These are phyloP conservation scores for Oidium heveae DNA, from an alignment of 2,329 filamentous ascomycete genomes.

Conservation along the genomic window DNA sequence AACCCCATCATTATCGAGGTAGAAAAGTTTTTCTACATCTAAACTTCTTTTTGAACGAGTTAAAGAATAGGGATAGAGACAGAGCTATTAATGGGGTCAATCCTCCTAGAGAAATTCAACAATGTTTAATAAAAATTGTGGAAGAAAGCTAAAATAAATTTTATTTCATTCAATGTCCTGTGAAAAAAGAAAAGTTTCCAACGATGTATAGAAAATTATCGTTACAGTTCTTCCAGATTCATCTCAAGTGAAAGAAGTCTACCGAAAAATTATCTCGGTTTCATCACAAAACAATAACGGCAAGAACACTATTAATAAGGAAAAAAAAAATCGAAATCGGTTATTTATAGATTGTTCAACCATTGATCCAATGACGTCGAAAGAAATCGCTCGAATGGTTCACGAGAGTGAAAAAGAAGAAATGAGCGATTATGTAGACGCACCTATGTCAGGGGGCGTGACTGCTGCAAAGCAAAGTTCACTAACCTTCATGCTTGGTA, in stretches of 20 bases:
- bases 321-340: slow-evolving; percentile 23
- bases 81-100: too few relatives aligned
- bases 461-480: slow-evolving; percentile 73
- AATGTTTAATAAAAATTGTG: too few relatives aligned
- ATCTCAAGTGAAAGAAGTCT: slow-evolving; percentile 64
- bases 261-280: slow-evolving; percentile 44
- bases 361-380: slow-evolving; percentile 73
- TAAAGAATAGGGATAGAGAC: too few relatives aligned
- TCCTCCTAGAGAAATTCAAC: too few relatives aligned
- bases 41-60: too few relatives aligned
- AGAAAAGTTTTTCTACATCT: too few relatives aligned
- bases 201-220: slow-evolving; percentile 40
- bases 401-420: slow-evolving; percentile 32
- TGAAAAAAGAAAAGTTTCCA: too few relatives aligned
- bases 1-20: too few relatives aligned
- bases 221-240: slow-evolving; percentile 81
- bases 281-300: slow-evolving; percentile 18
- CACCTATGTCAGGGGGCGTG: slow-evolving; percentile 90
- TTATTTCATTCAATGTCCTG: too few relatives aligned
- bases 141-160: too few relatives aligned
- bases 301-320: slow-evolving; percentile 15
- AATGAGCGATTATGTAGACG: slow-evolving; percentile 58
- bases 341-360: slow-evolving; percentile 93
- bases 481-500: slow-evolving; percentile 87
- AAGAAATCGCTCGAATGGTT: slow-evolving; percentile 47